Conservation (phyloP, 148 eudicot genomes). For the Chenopodium album region DNA sequence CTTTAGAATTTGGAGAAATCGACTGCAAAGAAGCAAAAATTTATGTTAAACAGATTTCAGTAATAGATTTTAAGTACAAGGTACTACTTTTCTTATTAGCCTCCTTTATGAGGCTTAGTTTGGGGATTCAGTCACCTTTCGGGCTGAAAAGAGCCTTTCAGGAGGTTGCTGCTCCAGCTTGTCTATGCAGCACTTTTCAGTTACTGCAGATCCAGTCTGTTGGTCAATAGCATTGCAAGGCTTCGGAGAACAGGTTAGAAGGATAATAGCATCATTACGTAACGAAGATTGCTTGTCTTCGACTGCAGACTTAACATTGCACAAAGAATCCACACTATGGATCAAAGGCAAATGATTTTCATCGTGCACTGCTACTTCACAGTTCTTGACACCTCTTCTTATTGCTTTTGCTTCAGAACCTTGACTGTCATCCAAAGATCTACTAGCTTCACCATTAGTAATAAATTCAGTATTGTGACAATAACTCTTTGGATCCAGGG, state of each 20-base stretch:
- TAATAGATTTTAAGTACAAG: no score
- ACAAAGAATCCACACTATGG: slow-evolving; percentile 14
- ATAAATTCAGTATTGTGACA: neutral
- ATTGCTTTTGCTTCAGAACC: neutral
- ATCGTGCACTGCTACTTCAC: neutral
- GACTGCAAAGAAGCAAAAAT: slow-evolving; percentile 43
- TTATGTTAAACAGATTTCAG: slow-evolving; percentile 1
- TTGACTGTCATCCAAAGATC: neutral
- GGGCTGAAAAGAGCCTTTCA: slow-evolving; percentile 64
- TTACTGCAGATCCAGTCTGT: slow-evolving; percentile 26
- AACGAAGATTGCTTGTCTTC: slow-evolving; percentile 26
- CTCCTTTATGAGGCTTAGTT: neutral
- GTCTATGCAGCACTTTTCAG: slow-evolving; percentile 13
- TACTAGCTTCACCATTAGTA: neutral
- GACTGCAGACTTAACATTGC: slow-evolving; percentile 11
- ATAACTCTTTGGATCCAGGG: neutral
- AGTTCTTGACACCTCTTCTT: neutral
- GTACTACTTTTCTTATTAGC: neutral
- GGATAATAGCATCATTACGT: slow-evolving; percentile 18
- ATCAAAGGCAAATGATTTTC: neutral
- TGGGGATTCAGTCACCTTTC: slow-evolving; percentile 52
- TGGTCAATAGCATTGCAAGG: slow-evolving; percentile 22
- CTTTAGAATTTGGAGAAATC: slow-evolving; percentile 79
- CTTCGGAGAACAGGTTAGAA: slow-evolving; percentile 13
- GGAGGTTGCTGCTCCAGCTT: slow-evolving; percentile 42